Evolutionary conservation across 1,284 basidiomycete genomes (phyloP).

Genomic region (Papiliotrema terrestris): DNA sequence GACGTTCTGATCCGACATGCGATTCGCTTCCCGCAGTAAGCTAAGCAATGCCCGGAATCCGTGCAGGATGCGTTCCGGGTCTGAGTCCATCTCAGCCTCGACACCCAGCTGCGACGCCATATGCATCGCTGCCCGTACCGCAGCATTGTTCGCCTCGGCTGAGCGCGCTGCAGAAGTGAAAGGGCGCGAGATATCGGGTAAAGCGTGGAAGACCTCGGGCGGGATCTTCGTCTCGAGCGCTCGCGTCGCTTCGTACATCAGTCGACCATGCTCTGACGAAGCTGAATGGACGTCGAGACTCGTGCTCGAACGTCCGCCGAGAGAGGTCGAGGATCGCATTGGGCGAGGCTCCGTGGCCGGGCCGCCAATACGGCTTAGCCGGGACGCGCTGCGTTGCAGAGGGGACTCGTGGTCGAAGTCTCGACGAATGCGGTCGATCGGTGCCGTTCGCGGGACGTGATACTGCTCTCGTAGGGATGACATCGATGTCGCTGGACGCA

Average conservation of each 20-base stretch:
- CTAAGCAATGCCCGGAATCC: conserved; percentile 22
- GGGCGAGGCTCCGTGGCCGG: conserved; percentile 25
- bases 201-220: conserved; percentile 5
- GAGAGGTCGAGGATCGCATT: conserved; percentile 25
- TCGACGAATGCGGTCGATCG: conserved; percentile 18
- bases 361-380: conserved; percentile 8
- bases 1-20: conserved; percentile 35
- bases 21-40: conserved; percentile 31
- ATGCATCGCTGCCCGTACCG: conserved; percentile 22
- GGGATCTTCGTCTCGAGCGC: conserved; percentile 28
- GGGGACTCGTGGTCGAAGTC: conserved; percentile 13
- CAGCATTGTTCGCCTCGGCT: conserved; percentile 29
- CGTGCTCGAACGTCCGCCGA: conserved; percentile 15
- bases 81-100: conserved; percentile 17
- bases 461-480: conserved; percentile 27
- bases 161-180: conserved; percentile 24
- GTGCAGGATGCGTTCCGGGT: conserved; percentile 20
- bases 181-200: conserved; percentile 22
- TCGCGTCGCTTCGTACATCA: conserved; percentile 38
- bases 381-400: conserved; percentile 7
- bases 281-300: conserved; percentile 12
- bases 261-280: conserved; percentile 37
- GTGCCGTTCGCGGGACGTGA: conserved; percentile 22
- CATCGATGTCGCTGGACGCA: conserved; percentile 34
- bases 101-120: conserved; percentile 9